phyloP scores from a whole-genome alignment of 2,329 filamentous ascomycete species.

The Sporothrix dimorphospora region DNA sequence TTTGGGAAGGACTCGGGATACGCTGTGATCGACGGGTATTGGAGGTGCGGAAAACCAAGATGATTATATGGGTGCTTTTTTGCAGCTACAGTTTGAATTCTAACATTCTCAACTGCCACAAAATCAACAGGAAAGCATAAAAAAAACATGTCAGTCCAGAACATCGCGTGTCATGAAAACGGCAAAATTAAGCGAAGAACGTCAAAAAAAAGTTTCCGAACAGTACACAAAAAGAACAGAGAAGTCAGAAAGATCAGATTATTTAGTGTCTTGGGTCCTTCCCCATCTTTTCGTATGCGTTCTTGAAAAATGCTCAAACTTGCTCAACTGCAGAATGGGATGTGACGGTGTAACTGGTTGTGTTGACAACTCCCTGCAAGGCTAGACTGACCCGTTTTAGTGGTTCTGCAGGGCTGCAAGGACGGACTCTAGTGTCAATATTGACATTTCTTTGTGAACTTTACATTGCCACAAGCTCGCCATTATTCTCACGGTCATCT shows the following conservation, averaged over 20 bases:
- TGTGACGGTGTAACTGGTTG: background rate
- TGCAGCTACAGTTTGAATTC: background rate
- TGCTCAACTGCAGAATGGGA: background rate
- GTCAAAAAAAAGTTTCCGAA: background rate
- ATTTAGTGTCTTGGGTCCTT: background rate
- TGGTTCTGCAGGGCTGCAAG: background rate
- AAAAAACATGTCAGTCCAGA: too few species aligned
- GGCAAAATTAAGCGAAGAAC: background rate
- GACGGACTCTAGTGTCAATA: too few species aligned
- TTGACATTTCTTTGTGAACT: too few species aligned
- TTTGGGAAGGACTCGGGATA: background rate
- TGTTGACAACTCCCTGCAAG: background rate
- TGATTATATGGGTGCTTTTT: too few species aligned
- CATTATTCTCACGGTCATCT: too few species aligned
- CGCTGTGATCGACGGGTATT: background rate
- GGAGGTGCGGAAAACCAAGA: background rate
- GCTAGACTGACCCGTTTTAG: background rate
- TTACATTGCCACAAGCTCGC: too few species aligned
- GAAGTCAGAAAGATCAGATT: background rate
- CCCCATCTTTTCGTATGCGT: background rate
- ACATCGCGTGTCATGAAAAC: background rate
- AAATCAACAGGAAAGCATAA: background rate
- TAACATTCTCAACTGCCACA: background rate
- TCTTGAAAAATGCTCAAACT: constrained; percentile 21
- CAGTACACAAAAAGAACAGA: background rate